Conservation (phyloP, 1,284 basidiomycete genomes). For the Omphalotus olearius region DNA sequence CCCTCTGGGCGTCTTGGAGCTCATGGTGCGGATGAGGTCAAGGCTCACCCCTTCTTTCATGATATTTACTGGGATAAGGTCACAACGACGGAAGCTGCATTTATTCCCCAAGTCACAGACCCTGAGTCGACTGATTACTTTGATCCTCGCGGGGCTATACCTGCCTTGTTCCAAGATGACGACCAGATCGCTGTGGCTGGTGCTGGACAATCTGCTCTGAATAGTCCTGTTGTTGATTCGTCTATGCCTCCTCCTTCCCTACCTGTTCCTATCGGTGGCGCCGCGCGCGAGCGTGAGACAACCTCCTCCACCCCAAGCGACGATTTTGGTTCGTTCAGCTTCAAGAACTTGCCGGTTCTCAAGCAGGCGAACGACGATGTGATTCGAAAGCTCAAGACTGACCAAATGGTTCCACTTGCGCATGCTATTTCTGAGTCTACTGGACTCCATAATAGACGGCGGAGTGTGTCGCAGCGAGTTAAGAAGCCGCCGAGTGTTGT, state of each 20-base stretch:
- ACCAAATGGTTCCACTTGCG: slow-evolving; percentile 68
- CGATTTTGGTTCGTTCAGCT: slow-evolving; percentile 97
- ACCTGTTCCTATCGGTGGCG: slow-evolving; percentile 41
- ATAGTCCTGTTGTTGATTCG: slow-evolving; percentile 40
- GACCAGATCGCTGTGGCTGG: slow-evolving; percentile 47
- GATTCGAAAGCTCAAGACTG: slow-evolving; percentile 89
- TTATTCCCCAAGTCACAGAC: slow-evolving; percentile 93
- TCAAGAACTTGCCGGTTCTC: slow-evolving; percentile 95
- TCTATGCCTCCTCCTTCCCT: slow-evolving; percentile 40
- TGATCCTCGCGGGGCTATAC: slow-evolving; percentile 89
- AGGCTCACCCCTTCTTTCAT: slow-evolving; percentile 86
- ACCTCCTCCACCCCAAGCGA: slow-evolving; percentile 55
- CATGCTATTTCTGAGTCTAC: slow-evolving; percentile 69
- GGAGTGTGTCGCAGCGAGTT: slow-evolving; percentile 69
- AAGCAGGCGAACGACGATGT: slow-evolving; percentile 99
- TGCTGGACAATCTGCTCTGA: slow-evolving; percentile 40
- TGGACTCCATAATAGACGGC: slow-evolving; percentile 54
- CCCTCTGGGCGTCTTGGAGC: slow-evolving; percentile 80
- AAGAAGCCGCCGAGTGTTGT: slow-evolving; percentile 79
- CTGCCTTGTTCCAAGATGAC: slow-evolving; percentile 86
- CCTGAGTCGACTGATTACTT: slow-evolving; percentile 99
- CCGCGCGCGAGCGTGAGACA: slow-evolving; percentile 35
- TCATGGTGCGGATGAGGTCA: slow-evolving; percentile 90
- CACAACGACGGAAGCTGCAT: slow-evolving; percentile 85
- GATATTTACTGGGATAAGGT: slow-evolving; percentile 94